Evolutionary conservation across 768 basidiomycete species (phyloP), one percentile per base, ranked within the genome.

Genomic region (Suillus clintonianus): DNA sequence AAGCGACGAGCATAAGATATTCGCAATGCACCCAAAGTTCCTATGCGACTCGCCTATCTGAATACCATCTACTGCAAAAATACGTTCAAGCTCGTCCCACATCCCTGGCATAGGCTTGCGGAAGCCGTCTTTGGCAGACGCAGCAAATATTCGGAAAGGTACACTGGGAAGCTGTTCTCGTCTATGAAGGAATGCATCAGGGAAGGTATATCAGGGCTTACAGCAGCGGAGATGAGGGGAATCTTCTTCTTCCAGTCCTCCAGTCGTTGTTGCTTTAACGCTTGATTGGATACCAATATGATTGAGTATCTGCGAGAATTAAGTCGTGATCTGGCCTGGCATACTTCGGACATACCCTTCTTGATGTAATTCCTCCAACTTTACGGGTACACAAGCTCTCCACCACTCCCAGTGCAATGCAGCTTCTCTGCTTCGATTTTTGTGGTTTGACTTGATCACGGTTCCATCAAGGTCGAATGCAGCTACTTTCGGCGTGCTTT

Each of bases 381-480:
- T 90, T 8, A 74, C 69, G 3, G 89, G 88, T 6, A 97, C 86
- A 17, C 70, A 70, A 0, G 82, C 70, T 65, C 85, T 77, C 93
- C 94, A 95, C 91, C 93, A 90, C 63, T 82, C 84, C 62, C 76
- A 87, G 41, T 72, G 69, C 2, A 73, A 68, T 5, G 80, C 71
- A 1, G 73, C 70, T 36, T 73, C 74, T 54, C 78, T 78, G 30
- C 77, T 77, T 30, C 82, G 80, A 51, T 62, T 64, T 39, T 59
- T 71, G 57, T 55, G 65, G 56, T 63, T 70, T 55, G 59, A 72
- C 67, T 88, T 90, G 72, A 97, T 94, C 64, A 96, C 69, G 0
- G 94, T 95, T 3, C 92, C 94, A 71, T 97, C 95, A 27, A 97
- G 78, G 73, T 97, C 95, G 65, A 95, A 91, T 14, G 88, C 84